Evolutionary conservation across 1,139 yeast species (phyloP), one percentile per base, ranked within the genome.

Genomic region (Taphrina populina): DNA sequence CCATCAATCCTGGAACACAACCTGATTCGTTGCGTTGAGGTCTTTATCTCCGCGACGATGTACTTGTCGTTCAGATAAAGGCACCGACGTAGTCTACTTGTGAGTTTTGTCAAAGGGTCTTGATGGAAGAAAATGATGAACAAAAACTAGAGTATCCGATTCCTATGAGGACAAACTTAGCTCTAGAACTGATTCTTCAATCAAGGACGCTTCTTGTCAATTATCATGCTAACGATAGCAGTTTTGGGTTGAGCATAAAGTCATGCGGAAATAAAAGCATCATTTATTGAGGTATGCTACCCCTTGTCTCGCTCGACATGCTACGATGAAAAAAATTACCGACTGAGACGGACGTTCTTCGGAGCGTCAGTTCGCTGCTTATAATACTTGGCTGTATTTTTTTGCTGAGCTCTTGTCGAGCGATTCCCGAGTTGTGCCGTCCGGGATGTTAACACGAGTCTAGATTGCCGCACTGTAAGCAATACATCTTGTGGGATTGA

Each of bases 371-470:
- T 37, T 30, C 32, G 36, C 46, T 49, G 54, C 32, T 49, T 49
- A 49, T 49, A 49, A 49, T 39, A 39, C 45, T 39, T 39, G 54
- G 54, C 54, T 49, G 54, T 49, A 49, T 49, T 49, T 49, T 49
- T 49, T 39, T 39, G 45, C 54, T 49, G 54, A 49, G 45, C 54
- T 32, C 29, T 11, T 30, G 29, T 44, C 30, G 30, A 37, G 19
- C 39, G 20, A 4, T 8, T 30, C n/a, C 13, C 6, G 32, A 26
- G 24, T n/a, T 13, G 17, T 4, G 43, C 5, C 7, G 19, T 37
- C 10, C 43, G 13, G 23, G 24, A n/a, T 2, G 17, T 13, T 13
- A 21, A 13, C n/a, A n/a, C n/a, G n/a, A n/a, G n/a, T n/a, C n/a
- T n/a, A n/a, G n/a, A n/a, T n/a, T n/a, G n/a, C n/a, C n/a, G n/a